These are phyloP conservation scores for Phlebiopsis flavidoalba DNA, from an alignment of 768 basidiomycete genomes.

Conservation along the genomic window DNA sequence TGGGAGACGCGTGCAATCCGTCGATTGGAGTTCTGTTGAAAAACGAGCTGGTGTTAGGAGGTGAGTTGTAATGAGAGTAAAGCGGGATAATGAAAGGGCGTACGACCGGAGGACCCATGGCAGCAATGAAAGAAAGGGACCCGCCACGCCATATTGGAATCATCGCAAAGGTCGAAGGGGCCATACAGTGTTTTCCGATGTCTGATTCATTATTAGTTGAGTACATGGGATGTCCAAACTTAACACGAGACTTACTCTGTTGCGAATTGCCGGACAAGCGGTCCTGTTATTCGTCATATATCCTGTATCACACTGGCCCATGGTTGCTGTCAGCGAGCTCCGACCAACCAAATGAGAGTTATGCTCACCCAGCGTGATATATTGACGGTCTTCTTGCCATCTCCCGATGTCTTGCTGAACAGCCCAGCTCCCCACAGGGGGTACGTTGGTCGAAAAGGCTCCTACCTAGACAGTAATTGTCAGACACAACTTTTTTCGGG, in stretches of 20 bases:
- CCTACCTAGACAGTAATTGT: slow-evolving; percentile 25
- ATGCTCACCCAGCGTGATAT: slow-evolving; percentile 26
- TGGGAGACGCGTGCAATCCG: slow-evolving; percentile 35
- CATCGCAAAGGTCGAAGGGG: slow-evolving; percentile 37
- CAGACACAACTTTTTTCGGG: not conserved
- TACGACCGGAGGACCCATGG: slow-evolving; percentile 34
- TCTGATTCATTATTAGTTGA: slow-evolving; percentile 19
- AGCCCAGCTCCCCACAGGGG: slow-evolving; percentile 37
- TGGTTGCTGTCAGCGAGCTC: not conserved
- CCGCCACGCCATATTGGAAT: slow-evolving; percentile 43
- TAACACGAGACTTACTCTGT: slow-evolving; percentile 15
- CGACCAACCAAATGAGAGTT: not conserved
- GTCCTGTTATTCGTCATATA: slow-evolving; percentile 27
- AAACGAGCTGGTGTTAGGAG: slow-evolving; percentile 12
- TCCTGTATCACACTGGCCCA: slow-evolving; percentile 30
- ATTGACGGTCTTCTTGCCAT: slow-evolving; percentile 16
- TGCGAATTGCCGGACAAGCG: slow-evolving; percentile 35
- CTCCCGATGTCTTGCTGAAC: slow-evolving; percentile 24
- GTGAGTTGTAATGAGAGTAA: slow-evolving; percentile 8
- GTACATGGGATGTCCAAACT: not conserved
- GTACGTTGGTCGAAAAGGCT: slow-evolving; percentile 27
- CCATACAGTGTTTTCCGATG: slow-evolving; percentile 31
- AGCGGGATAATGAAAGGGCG: slow-evolving; percentile 10
- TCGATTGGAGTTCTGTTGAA: slow-evolving; percentile 24
- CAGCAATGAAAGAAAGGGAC: slow-evolving; percentile 31